A percentile compares a stretch with the other conserved stretches of the same genome.
These are phyloP conservation scores for Teratosphaeriaceae sp. DNA, from an alignment of 2,329 filamentous ascomycete genomes.

Conservation along the genomic window DNA sequence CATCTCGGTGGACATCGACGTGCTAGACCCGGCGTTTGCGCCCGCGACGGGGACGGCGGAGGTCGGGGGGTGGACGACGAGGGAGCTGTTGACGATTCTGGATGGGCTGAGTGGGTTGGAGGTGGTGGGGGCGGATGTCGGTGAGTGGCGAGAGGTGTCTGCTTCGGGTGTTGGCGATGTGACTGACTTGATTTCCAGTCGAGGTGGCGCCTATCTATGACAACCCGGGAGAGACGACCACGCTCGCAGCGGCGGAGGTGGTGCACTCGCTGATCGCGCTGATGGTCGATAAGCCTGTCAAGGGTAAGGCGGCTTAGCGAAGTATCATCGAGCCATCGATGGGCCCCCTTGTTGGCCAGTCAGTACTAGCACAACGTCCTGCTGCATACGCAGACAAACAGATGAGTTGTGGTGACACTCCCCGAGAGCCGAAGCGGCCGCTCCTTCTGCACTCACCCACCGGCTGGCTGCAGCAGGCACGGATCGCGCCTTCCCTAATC, in stretches of 20 bases:
- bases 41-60: slow-evolving; percentile 54
- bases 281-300: slow-evolving; percentile 40
- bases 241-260: slow-evolving; percentile 49
- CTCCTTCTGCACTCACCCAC: too few relatives aligned
- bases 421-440: too few relatives aligned
- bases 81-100: slow-evolving; percentile 53
- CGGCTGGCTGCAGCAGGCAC: too few relatives aligned
- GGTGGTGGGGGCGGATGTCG: slow-evolving; percentile 53
- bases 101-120: slow-evolving; percentile 53
- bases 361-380: too few relatives aligned
- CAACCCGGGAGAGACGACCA: slow-evolving; percentile 53
- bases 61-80: slow-evolving; percentile 55
- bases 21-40: slow-evolving; percentile 50
- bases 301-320: slow-evolving; percentile 2
- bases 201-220: slow-evolving; percentile 58
- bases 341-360: too few relatives aligned
- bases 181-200: slow-evolving; percentile 31
- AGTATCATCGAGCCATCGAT: too few relatives aligned
- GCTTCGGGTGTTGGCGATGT: too few relatives aligned
- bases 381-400: too few relatives aligned
- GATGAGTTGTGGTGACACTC: too few relatives aligned
- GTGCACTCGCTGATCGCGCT: slow-evolving; percentile 44
- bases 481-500: too few relatives aligned
- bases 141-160: too few relatives aligned
- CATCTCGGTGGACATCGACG: slow-evolving; percentile 52